Evolutionary conservation across 306 rosid species (phyloP), one percentile per base, ranked within the genome.

Genomic region (Echinosophora koreensis): DNA sequence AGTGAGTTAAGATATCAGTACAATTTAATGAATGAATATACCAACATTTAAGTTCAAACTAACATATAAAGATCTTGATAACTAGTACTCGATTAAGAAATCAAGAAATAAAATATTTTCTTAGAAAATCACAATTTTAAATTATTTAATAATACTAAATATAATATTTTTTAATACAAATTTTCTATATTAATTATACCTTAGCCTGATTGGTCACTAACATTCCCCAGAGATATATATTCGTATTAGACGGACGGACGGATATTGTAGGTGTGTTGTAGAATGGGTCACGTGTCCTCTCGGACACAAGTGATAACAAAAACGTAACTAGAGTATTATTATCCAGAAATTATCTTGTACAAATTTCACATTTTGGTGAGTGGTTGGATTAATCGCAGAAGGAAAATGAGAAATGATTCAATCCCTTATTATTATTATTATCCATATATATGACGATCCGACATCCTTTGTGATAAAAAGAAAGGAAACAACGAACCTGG

Each of bases 221-320:
- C 0, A 22, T 22, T 22, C 22, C 22, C 22, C 22, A 22, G 22
- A 22, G 22, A 22, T 22, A 22, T 22, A 22, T 1, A 22, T 22
- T 22, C 22, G 22, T 42, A 8, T 9, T 42, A 13, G 9, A 77
- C n/a, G 41, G 52, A 22, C 3, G 66, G 66, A 71, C 27, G 67
- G 83, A 80, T 80, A 66, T 66, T 49, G 65, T 30, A 47, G n/a
- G 15, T 66, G 84, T 80, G 84, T 66, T 58, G 57, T 63, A 35
- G 65, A 67, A 67, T 74, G 49, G 39, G 10, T 47, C 80, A 74
- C 80, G 76, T 74, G 84, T 80, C 80, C 22, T 22, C 15, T 41
- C 22, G 5, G 6, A 59, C 8, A 28, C 46, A 58, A 8, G 1
- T 60, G 39, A 11, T 6, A 27, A 18, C 14, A 12, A 42, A 28